Evolutionary conservation across 2,329 filamentous ascomycete genomes (phyloP), one percentile per base, ranked within the genome.

Genomic region (Talaromyces verruculosus): DNA sequence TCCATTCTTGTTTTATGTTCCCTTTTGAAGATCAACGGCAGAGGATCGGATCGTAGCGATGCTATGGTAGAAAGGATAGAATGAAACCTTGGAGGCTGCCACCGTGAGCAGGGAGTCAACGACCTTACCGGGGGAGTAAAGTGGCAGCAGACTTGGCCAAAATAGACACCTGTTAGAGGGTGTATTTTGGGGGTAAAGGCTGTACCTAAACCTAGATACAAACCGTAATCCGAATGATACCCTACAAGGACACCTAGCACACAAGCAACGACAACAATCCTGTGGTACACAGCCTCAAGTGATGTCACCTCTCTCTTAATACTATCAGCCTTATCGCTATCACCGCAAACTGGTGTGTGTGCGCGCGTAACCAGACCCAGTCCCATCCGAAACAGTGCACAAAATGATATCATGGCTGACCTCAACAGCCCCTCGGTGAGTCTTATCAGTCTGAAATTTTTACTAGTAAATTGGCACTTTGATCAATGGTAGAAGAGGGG

Each of bases 391-490:
- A 37, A 37, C 15, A 5, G 35, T 2, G 13, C 8, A 28, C 47
- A 8, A 33, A 30, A 53, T 53, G 49, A 53, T 53, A 53, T 53
- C 49, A 53, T 53, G 28, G 49, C 49, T 33, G 49, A 53, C 43
- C n/a, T 4, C 8, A 33, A n/a, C 15, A 33, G 13, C 49, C 28
- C 13, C 49, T 53, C 49, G 49, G 49, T 33, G 49, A 53, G 49
- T 33, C 28, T 53, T 33, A 53, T 33, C 49, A 53, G 17, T n/a
- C 28, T n/a, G 2, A 33, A 19, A 28, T 53, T 33, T 17, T 28
- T 2, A 15, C 7, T 3, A n/a, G 39, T 1, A 5, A 1, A 41
- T 17, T 41, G 37, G 43, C 43, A 43, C 5, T 25, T 25, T 25
- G 25, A 45, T 11, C 7, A 49, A 5, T 25, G 19, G 22, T 28